Percentiles rank a stretch among this genome's conserved stretches.
phyloP scores from a whole-genome alignment of 139 green algal species.

The Ulvella scutata region DNA sequence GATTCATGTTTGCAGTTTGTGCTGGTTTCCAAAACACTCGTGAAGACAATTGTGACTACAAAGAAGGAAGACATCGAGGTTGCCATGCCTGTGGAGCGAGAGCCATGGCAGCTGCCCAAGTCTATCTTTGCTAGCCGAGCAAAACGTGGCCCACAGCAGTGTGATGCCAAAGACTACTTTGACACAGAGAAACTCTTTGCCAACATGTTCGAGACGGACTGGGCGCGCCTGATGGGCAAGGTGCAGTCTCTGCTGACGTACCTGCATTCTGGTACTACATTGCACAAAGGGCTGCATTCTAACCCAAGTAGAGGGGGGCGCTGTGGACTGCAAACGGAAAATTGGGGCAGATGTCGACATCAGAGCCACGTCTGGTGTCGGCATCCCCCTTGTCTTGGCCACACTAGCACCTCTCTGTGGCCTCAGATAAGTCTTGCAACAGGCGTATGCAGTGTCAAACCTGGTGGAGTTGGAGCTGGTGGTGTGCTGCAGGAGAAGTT shows the following conservation, averaged over 20 bases:
- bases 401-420: no score
- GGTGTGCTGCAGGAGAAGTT: conserved; percentile 2
- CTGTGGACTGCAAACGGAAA: background rate
- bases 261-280: background rate
- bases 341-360: no score
- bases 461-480: no score
- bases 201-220: conserved; percentile 57
- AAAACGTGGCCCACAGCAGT: conserved; percentile 24
- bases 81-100: conserved; percentile 11
- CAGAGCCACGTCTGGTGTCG: no score
- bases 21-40: conserved; percentile 29
- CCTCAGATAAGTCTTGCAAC: no score
- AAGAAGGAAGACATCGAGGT: conserved; percentile 30
- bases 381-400: no score
- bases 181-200: conserved; percentile 31
- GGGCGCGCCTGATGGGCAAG: conserved; percentile 20
- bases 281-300: background rate
- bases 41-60: conserved; percentile 31
- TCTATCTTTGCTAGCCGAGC: conserved; percentile 51
- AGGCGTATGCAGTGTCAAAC: no score
- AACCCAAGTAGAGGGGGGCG: background rate
- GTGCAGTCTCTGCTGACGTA: background rate
- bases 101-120: conserved; percentile 43
- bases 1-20: background rate
- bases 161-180: conserved; percentile 31